phyloP scores from a whole-genome alignment of 495 filamentous ascomycete genomes.

The Letharia columbiana region DNA sequence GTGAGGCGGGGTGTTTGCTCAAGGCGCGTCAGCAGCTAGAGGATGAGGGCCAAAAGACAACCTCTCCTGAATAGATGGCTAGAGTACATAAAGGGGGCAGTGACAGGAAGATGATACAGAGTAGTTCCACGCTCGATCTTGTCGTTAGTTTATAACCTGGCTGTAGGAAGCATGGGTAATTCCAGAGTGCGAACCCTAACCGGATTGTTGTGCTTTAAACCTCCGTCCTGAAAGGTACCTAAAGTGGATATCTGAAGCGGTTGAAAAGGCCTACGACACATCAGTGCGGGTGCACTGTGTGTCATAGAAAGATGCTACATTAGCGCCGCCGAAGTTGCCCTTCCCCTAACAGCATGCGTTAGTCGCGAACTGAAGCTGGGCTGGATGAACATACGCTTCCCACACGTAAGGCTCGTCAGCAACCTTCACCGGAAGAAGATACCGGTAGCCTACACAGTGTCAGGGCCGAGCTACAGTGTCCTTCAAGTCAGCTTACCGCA shows the following conservation, averaged over 20 bases:
- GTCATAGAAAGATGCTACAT: background rate
- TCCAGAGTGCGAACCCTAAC: background rate
- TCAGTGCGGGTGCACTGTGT: background rate
- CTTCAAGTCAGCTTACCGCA: too few relatives aligned
- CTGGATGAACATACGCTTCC: too few relatives aligned
- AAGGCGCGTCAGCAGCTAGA: background rate
- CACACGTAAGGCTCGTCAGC: too few relatives aligned
- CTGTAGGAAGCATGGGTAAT: background rate
- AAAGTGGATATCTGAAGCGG: background rate
- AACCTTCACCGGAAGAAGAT: too few relatives aligned
- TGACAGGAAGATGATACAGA: background rate
- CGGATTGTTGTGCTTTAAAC: background rate
- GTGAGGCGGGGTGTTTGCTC: background rate
- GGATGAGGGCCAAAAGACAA: background rate
- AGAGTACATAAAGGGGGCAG: background rate
- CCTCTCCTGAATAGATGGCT: background rate
- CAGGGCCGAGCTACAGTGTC: too few relatives aligned
- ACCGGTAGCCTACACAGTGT: too few relatives aligned
- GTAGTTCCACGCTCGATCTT: slow-evolving; percentile 1
- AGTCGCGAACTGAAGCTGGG: background rate
- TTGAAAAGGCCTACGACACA: background rate
- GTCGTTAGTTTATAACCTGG: background rate
- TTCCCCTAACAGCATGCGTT: background rate
- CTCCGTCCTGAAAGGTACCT: background rate
- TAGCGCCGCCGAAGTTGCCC: background rate